Evolutionary conservation across 2,329 filamentous ascomycete genomes (phyloP).

Genomic region (Coniochaeta prunicola): DNA sequence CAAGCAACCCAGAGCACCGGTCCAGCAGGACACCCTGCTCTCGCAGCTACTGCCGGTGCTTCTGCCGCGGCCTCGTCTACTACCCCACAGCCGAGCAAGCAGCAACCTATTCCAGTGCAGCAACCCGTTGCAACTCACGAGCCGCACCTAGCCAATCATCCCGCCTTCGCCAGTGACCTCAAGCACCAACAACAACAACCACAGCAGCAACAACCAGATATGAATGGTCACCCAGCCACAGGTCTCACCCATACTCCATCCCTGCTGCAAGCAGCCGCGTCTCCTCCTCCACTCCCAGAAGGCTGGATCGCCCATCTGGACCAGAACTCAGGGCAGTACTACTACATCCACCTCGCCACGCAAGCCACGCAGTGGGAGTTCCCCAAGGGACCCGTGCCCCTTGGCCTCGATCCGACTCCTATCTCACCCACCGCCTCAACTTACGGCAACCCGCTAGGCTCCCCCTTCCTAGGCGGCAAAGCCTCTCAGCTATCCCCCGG

Average conservation of each 20-base stretch:
- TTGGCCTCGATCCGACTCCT: slow-evolving; percentile 74
- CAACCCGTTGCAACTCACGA: slow-evolving; percentile 31
- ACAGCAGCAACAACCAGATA: slow-evolving; percentile 27
- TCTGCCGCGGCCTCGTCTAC: slow-evolving; percentile 9
- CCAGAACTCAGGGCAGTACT: slow-evolving; percentile 93
- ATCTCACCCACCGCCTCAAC: slow-evolving; percentile 75
- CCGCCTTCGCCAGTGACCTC: slow-evolving; percentile 83
- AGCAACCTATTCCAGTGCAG: slow-evolving; percentile 6
- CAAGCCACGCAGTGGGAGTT: slow-evolving; percentile 99
- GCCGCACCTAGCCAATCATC: slow-evolving; percentile 61
- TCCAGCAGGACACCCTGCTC: not conserved
- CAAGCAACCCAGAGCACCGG: slow-evolving; percentile 14
- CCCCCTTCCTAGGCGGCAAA: slow-evolving; percentile 60
- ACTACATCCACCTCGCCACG: slow-evolving; percentile 93
- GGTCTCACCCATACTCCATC: slow-evolving; percentile 37
- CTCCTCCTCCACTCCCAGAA: slow-evolving; percentile 88
- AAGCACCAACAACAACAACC: slow-evolving; percentile 30
- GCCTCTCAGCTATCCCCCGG: slow-evolving; percentile 72
- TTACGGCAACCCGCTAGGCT: slow-evolving; percentile 66
- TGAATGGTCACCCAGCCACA: slow-evolving; percentile 37
- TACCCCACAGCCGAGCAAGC: slow-evolving; percentile 9
- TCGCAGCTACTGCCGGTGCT: slow-evolving; percentile 5
- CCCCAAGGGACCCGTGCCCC: slow-evolving; percentile 86
- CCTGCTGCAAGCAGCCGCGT: slow-evolving; percentile 56
- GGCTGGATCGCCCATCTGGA: slow-evolving; percentile 98